Base-by-base conservation (phyloP, 805 yeast species). In the Wickerhamiella alocasiicola region DNA sequence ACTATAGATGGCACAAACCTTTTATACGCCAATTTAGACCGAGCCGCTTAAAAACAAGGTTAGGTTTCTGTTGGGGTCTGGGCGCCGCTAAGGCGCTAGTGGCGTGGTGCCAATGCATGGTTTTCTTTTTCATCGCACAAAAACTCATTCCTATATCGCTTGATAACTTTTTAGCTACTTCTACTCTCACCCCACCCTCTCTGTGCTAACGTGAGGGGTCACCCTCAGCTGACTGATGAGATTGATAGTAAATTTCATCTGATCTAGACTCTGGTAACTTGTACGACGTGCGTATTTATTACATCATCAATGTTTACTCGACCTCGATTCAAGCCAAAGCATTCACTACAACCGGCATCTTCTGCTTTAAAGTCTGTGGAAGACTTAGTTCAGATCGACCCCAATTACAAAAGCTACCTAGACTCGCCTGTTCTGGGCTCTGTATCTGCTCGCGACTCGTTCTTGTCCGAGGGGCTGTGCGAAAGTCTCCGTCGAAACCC, bases 361-460 rank as follows among this genome's bases (percentile, higher is more conserved):
- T 23, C 26, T 7, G 9, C 26, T 11, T 7, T 31, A 9, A 21
- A 31, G 5, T 9, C 35, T 7, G 25, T 31, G 7, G 11, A 23
- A 4, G 36, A 33, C 12, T 21, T 33, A n/a, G 36, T 38, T 13
- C 36, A 23, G 25, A 4, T 9, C n/a, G 28, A 23, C 19, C 30
- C 17, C 17, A 12, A 23, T 6, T 18, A 15, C 5, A 12, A 20
- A 16, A 9, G 17, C 28, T 6, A 9, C 17, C 6, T 24, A 5
- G 31, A 21, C 24, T 17, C 42, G 26, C 21, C 31, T 9, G 11
- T 16, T 11, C 4, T 24, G 3, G 30, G 26, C n/a, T 23, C 15
- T 16, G 4, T 15, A 12, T 28, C 15, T 4, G 4, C 13, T 6
- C 29, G 24, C 2, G 12, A 9, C 12, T 12, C 18, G 11, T 3